Evolutionary conservation across 2,329 filamentous ascomycete genomes (phyloP).

Genomic region (Grosmannia huntii): DNA sequence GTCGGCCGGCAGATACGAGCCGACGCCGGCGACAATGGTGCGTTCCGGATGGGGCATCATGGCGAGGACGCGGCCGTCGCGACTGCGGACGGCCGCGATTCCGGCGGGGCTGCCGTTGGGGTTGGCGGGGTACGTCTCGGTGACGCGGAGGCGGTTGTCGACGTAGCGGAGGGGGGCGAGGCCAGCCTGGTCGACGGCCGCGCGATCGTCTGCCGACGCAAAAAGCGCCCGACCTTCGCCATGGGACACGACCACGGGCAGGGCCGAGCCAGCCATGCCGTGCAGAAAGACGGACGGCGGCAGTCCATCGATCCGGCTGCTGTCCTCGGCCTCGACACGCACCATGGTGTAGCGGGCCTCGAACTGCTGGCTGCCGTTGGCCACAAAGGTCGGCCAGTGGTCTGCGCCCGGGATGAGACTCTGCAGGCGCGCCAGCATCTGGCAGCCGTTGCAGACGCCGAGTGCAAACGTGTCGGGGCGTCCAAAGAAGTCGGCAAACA

Average conservation of each 20-base stretch:
- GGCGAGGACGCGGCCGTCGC: conserved; percentile 68
- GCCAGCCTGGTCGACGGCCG: conserved; percentile 48
- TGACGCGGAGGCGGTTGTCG: conserved; percentile 64
- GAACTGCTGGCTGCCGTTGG: conserved; percentile 79
- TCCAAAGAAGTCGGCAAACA: conserved; percentile 77
- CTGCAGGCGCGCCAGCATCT: conserved; percentile 79
- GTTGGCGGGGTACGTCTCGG: conserved; percentile 79
- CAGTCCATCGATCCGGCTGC: conserved; percentile 13
- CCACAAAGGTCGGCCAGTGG: conserved; percentile 75
- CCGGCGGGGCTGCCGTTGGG: conserved; percentile 72
- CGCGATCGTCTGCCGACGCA: conserved; percentile 35
- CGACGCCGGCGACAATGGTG: conserved; percentile 69
- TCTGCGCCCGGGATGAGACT: conserved; percentile 75
- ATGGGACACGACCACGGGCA: conserved; percentile 83
- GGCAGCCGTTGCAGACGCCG: conserved; percentile 94
- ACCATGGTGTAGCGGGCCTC: conserved; percentile 79
- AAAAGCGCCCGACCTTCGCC: conserved; percentile 79
- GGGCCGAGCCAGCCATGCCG: conserved; percentile 68
- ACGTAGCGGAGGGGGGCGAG: conserved; percentile 73
- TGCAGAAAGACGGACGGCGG: conserved; percentile 71
- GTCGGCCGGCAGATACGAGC: conserved; percentile 54
- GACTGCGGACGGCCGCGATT: conserved; percentile 66
- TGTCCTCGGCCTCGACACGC: conserved; percentile 50
- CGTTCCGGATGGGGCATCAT: conserved; percentile 93
- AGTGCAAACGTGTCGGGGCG: conserved; percentile 82